Evolutionary conservation across 2,329 filamentous ascomycete species (phyloP), one percentile per base, ranked within the genome.

Genomic region (Macrophomina tecta): DNA sequence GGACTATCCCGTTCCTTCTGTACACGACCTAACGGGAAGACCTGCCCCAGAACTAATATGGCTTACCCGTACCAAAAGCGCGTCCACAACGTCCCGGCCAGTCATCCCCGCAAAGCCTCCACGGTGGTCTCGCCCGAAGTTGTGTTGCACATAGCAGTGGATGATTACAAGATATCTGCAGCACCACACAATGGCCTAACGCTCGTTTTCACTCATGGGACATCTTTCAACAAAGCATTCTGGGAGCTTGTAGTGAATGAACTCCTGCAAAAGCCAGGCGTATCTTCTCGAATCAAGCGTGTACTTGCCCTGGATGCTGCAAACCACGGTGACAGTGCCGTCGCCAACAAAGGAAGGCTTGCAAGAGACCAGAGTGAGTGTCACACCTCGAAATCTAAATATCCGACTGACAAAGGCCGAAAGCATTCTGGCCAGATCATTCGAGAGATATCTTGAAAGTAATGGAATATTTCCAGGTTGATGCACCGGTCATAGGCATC

Each of bases 351-450:
- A 5, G 48, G 48, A 9, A 51, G 30, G 48, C 18, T 51, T 9
- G 48, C 8, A 8, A 12, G 7, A 4, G 48, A 51, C 23, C 9
- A 51, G 30, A 30, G 48, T 51, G 23, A 23, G 23, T 23, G 23
- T 23, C 23, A 23, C 23, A 3, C 23, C 23, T 23, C 23, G 3
- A 23, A 23, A 30, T 51, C 3, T 51, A 18, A n/a, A 45, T 18
- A 40, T 3, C 16, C 16, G 42, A 45, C 12, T 51, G 18, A 51
- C 48, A 51, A 12, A 1, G 9, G 2, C 7, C 3, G 7, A 38
- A 28, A 51, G 48, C 48, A 9, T 51, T 51, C 48, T 51, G 48
- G 48, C 48, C 48, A 9, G 48, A 51, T 30, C 48, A 51, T 14
- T 51, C 18, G 18, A 9, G 23, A 30, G 48, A 51, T 3, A 30